Evolutionary conservation across 345 rosid species (phyloP).

Genomic region (Hibiscus syriacus): DNA sequence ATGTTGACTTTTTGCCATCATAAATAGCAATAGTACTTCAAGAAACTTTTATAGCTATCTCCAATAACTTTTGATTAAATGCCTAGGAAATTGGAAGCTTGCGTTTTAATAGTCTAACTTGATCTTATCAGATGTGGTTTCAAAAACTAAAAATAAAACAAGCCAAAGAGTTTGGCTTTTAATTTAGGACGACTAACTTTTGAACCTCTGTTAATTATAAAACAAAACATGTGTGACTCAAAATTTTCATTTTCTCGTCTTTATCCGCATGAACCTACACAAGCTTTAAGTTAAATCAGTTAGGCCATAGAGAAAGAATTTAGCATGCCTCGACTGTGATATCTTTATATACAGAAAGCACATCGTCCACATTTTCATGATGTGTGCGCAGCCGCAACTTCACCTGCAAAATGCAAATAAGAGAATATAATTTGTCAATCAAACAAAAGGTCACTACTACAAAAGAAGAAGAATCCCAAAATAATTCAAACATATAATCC

Average conservation of each 20-base stretch:
- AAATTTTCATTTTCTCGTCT: neutral
- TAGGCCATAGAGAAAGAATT: slow-evolving; percentile 14
- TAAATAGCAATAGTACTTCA: neutral
- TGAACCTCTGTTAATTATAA: neutral
- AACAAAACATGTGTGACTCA: neutral
- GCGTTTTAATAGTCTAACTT: neutral
- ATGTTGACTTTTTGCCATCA: neutral
- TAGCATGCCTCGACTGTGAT: slow-evolving; percentile 61
- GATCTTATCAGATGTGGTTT: neutral
- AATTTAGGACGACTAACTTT: neutral
- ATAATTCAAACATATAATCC: neutral
- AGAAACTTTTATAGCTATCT: neutral
- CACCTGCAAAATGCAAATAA: slow-evolving; percentile 35
- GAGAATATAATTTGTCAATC: neutral
- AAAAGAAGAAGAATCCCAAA: neutral
- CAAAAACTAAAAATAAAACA: too few relatives aligned
- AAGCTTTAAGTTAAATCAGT: neutral
- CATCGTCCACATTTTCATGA: slow-evolving; percentile 73
- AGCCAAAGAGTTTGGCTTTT: neutral
- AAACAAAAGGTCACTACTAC: neutral
- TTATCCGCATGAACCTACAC: neutral
- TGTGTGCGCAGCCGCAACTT: slow-evolving; percentile 74
- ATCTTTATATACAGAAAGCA: slow-evolving; percentile 72
- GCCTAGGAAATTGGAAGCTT: neutral
- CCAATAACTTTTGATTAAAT: neutral